phyloP scores from a whole-genome alignment of 78 protist species.

The Pigoraptor vietnamica region DNA sequence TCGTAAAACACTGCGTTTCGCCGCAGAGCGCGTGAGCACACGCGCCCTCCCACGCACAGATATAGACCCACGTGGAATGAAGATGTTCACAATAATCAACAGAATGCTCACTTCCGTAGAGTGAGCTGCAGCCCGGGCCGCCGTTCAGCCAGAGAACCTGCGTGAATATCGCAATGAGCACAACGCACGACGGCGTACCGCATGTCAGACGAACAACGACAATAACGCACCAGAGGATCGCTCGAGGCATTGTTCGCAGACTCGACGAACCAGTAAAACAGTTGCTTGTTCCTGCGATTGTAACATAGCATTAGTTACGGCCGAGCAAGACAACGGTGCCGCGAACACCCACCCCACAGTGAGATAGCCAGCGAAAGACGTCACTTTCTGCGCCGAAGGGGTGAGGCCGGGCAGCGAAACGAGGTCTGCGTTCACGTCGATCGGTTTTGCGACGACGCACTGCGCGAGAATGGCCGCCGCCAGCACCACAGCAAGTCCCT shows the following conservation, averaged over 20 bases:
- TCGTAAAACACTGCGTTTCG: conserved; percentile 14
- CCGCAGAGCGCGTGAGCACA: background rate
- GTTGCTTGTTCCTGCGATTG: too few species aligned
- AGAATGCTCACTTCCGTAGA: conserved; percentile 7
- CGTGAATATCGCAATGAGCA: too few species aligned
- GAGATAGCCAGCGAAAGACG: background rate
- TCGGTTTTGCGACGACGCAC: too few species aligned
- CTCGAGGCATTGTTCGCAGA: background rate
- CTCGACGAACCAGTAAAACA: background rate
- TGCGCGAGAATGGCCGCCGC: too few species aligned
- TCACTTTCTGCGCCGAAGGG: background rate
- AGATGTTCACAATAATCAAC: background rate
- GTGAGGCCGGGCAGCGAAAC: background rate
- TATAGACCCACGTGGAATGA: background rate
- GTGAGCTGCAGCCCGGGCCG: conserved; percentile 56
- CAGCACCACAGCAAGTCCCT: too few species aligned
- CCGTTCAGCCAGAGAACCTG: background rate
- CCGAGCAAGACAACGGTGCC: too few species aligned
- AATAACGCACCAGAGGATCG: background rate
- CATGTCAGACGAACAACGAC: background rate
- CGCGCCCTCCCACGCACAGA: conserved; percentile 16
- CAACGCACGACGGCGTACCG: too few species aligned
- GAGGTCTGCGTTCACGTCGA: background rate
- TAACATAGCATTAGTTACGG: too few species aligned
- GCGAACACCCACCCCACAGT: background rate